A percentile compares a stretch with the other conserved stretches of the same genome.
Conservation (phyloP, 2,329 filamentous ascomycete genomes). For the Pseudopithomyces maydicus region DNA sequence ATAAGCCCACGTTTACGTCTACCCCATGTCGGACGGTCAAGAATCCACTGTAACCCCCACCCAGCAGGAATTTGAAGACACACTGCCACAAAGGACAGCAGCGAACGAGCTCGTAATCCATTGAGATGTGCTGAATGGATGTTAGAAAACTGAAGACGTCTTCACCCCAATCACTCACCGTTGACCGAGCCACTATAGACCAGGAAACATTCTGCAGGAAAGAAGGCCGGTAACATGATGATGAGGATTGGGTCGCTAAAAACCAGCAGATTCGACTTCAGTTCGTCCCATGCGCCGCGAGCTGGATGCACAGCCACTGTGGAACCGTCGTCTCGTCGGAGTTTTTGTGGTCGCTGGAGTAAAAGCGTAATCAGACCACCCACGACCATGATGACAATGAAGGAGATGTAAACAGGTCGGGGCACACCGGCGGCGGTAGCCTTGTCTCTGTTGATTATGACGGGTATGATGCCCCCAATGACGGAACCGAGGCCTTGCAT, state of each 20-base stretch:
- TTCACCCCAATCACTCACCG: conserved; percentile 15
- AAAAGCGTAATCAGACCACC: conserved; percentile 31
- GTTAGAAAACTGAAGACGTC: background rate
- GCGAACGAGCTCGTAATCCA: conserved; percentile 32
- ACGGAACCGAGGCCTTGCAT: conserved; percentile 36
- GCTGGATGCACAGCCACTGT: conserved; percentile 33
- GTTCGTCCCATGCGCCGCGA: conserved; percentile 30
- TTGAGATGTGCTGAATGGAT: conserved; percentile 28
- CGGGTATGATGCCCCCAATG: conserved; percentile 37
- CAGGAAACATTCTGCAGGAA: conserved; percentile 35
- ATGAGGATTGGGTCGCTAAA: conserved; percentile 34
- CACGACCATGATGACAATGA: conserved; percentile 35
- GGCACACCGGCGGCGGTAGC: conserved; percentile 36
- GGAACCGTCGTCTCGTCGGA: conserved; percentile 35
- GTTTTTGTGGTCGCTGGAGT: conserved; percentile 32
- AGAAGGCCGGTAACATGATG: conserved; percentile 36
- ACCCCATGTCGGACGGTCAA: conserved; percentile 34
- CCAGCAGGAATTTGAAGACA: conserved; percentile 36
- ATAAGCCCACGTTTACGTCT: conserved; percentile 34
- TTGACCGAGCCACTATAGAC: conserved; percentile 41
- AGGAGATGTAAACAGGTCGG: conserved; percentile 35
- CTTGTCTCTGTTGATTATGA: conserved; percentile 36
- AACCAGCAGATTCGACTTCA: conserved; percentile 30
- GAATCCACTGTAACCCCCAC: conserved; percentile 34
- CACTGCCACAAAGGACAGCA: conserved; percentile 36